Conservation (phyloP, 305 asterid genomes). For the Solanum hybrid region DNA sequence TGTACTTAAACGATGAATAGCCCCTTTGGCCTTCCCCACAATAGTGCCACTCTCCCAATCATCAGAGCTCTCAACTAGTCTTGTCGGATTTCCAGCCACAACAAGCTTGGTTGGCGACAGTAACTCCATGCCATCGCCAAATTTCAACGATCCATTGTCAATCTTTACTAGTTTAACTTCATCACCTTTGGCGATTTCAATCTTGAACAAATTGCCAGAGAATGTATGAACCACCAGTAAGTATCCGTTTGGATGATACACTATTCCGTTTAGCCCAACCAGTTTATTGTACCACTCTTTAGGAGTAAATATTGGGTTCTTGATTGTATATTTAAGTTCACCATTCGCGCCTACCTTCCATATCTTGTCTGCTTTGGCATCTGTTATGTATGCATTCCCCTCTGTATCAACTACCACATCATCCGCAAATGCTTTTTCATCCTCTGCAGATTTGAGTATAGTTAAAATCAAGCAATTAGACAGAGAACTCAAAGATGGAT, state of each 20-base stretch:
- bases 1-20: constrained; percentile 54
- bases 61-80: constrained; percentile 58
- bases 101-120: constrained; percentile 59
- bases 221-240: constrained; percentile 59
- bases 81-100: constrained; percentile 63
- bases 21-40: constrained; percentile 41
- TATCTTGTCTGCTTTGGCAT: constrained; percentile 48
- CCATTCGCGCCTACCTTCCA: constrained; percentile 86
- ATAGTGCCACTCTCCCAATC: constrained; percentile 66
- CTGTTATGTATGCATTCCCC: constrained; percentile 76
- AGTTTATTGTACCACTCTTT: constrained; percentile 58
- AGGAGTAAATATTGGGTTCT: constrained; percentile 50
- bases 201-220: constrained; percentile 61
- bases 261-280: constrained; percentile 70
- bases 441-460: constrained; percentile 30
- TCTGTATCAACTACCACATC: constrained; percentile 75
- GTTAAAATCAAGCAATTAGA: neutral
- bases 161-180: constrained; percentile 40
- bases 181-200: constrained; percentile 30
- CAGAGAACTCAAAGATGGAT: neutral
- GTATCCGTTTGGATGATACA: constrained; percentile 86
- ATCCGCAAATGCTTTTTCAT: constrained; percentile 59
- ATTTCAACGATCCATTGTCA: constrained; percentile 31
- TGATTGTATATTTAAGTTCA: constrained; percentile 32
- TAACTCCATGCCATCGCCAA: constrained; percentile 81